Evolutionary conservation across 352 stramenopile species (phyloP), one percentile per base, ranked within the genome.

Genomic region (Pythium vanterpoolii): DNA sequence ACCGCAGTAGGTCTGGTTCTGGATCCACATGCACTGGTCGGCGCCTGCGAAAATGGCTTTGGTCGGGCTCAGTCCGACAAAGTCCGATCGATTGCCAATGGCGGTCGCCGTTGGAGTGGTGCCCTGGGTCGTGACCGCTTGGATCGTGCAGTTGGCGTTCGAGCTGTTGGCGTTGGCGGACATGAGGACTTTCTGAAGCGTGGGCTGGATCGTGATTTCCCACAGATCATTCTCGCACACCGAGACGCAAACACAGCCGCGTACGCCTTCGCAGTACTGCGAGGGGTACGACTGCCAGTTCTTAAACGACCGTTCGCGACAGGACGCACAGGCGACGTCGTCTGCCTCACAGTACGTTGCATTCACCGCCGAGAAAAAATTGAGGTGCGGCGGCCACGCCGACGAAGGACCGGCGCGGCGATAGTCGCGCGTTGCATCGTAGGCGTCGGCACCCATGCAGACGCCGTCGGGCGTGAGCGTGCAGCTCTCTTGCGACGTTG

Each of bases 1-100:
- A 43, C 71, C 56, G 46, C 68, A 87, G 46, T 64, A 69, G 6
- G 75, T 84, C 52, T 79, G 77, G 47, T 79, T 89, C 62, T 83
- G 73, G 53, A 83, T 82, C 78, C 78, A 88, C 65, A 72, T 77
- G 58, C 78, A 88, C 43, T 66, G 62, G 47, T 86, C 61, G 6
- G 74, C 68, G 19, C 56, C 52, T 6, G 76, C 60, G 51, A 77
- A 73, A 34, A 66, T 47, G 51, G 68, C 62, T 62, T 81, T 88
- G 21, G 21, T 40, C 1, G 2, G 0, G 14, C 43, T 7, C 26
- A 71, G 19, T 0, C 64, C 64, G 9, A 71, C 53, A 60, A 66
- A 66, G 23, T 61, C 43, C 2, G 50, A 43, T 5, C 18, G 5
- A 9, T 21, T 50, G n/a, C n/a, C 28, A 18, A 19, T 19, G 26